These are phyloP conservation scores for Thraustotheca clavata DNA, from an alignment of 352 stramenopile species.

Conservation along the genomic window DNA sequence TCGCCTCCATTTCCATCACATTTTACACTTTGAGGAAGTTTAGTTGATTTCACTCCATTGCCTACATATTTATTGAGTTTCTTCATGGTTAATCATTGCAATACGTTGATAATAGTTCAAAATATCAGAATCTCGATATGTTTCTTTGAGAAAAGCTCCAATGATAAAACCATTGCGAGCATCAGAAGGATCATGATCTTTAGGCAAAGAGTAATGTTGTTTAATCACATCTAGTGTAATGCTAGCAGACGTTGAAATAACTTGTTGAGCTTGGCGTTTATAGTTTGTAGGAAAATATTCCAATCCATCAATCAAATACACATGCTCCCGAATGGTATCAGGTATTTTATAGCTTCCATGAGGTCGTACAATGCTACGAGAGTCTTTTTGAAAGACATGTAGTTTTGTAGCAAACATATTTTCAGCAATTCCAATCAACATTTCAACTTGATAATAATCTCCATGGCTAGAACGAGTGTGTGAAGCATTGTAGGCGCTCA, in stretches of 20 bases:
- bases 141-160: conserved; percentile 59
- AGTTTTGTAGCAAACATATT: conserved; percentile 47
- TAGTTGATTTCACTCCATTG: not conserved
- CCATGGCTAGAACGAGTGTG: conserved; percentile 25
- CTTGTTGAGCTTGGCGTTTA: conserved; percentile 22
- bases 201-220: conserved; percentile 49
- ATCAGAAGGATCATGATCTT: conserved; percentile 7
- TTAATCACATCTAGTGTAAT: conserved; percentile 27
- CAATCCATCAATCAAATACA: conserved; percentile 58
- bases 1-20: conserved; percentile 7
- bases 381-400: conserved; percentile 38
- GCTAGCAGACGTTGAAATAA: not conserved
- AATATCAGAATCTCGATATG: conserved; percentile 54
- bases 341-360: conserved; percentile 35
- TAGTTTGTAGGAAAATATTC: conserved; percentile 64
- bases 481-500: conserved; percentile 9
- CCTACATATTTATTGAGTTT: not conserved
- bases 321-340: conserved; percentile 27
- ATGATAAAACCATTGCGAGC: conserved; percentile 46
- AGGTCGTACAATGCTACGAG: conserved; percentile 40
- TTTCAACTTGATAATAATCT: conserved; percentile 38
- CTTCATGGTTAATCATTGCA: not conserved
- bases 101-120: conserved; percentile 25
- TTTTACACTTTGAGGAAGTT: not conserved
- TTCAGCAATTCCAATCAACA: conserved; percentile 38